Conservation (phyloP, 2,329 filamentous ascomycete species). For the Penicillium sp. region DNA sequence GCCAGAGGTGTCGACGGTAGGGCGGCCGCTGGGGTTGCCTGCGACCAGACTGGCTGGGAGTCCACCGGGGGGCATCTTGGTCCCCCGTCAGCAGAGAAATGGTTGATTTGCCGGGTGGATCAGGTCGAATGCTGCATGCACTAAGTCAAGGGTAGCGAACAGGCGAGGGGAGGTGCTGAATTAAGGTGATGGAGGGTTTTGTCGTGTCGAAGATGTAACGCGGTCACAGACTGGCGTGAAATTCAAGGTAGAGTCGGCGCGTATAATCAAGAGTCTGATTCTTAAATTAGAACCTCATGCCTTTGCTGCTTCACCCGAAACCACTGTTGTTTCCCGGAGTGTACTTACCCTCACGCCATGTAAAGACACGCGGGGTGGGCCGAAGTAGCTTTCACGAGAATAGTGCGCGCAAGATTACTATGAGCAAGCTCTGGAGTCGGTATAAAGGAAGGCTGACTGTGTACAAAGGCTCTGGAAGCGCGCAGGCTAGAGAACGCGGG, state of each 20-base stretch:
- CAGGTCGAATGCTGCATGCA: conserved; percentile 20
- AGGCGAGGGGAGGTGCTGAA: neutral
- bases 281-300: conserved; percentile 8
- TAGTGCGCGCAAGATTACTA: neutral
- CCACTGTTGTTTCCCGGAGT: neutral
- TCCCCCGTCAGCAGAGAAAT: conserved; percentile 24
- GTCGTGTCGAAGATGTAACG: neutral
- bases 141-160: conserved; percentile 3
- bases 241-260: conserved; percentile 1
- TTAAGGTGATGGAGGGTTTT: neutral
- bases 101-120: conserved; percentile 8
- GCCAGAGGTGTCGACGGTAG: conserved; percentile 38
- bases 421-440: neutral
- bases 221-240: neutral
- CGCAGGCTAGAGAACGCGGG: conserved; percentile 19
- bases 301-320: neutral
- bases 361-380: conserved; percentile 12
- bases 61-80: conserved; percentile 45
- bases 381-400: neutral
- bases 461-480: conserved; percentile 10
- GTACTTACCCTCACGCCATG: conserved; percentile 26
- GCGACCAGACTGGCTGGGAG: conserved; percentile 46
- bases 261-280: conserved; percentile 4
- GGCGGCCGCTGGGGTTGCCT: conserved; percentile 41
- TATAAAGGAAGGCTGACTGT: neutral